phyloP scores from a whole-genome alignment of 805 yeast genomes.

The Sugiyamaella mastotermitis region DNA sequence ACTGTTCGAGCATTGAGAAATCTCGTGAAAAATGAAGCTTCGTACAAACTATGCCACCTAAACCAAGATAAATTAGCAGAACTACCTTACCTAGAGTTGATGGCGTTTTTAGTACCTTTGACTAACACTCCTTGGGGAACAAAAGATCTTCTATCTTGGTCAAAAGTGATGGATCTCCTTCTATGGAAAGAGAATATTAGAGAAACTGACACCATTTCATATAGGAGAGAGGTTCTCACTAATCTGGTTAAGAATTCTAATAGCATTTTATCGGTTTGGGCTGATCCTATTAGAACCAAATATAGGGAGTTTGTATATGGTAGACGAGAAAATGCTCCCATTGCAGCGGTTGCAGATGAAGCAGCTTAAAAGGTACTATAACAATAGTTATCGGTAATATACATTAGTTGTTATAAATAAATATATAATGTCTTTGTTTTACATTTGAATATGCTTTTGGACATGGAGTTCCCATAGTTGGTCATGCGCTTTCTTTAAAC shows the following conservation, averaged over 20 bases:
- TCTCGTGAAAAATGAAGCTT: constrained; percentile 17
- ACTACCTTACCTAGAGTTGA: constrained; percentile 24
- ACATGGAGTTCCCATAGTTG: constrained; percentile 21
- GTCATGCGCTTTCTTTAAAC: constrained; percentile 18
- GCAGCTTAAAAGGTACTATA: constrained; percentile 1
- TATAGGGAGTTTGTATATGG: constrained; percentile 16
- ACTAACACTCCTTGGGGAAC: constrained; percentile 22
- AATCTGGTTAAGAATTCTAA: constrained; percentile 12
- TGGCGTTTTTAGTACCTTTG: constrained; percentile 24
- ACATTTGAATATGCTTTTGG: neutral
- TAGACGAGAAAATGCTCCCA: constrained; percentile 6
- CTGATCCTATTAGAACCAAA: constrained; percentile 9
- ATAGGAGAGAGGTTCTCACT: constrained; percentile 15
- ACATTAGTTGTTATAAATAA: neutral
- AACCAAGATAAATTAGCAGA: constrained; percentile 13
- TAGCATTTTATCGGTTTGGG: constrained; percentile 15
- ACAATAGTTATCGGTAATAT: neutral
- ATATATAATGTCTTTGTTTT: neutral
- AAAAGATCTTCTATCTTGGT: constrained; percentile 27
- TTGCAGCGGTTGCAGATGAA: constrained; percentile 19
- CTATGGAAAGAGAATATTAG: constrained; percentile 21
- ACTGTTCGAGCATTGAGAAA: constrained; percentile 25
- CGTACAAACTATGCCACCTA: constrained; percentile 15
- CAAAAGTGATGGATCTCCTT: constrained; percentile 25
- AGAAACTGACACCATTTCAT: constrained; percentile 13